Conservation (phyloP, 2,329 filamentous ascomycete species). For the Colletotrichum lindemuthianum region DNA sequence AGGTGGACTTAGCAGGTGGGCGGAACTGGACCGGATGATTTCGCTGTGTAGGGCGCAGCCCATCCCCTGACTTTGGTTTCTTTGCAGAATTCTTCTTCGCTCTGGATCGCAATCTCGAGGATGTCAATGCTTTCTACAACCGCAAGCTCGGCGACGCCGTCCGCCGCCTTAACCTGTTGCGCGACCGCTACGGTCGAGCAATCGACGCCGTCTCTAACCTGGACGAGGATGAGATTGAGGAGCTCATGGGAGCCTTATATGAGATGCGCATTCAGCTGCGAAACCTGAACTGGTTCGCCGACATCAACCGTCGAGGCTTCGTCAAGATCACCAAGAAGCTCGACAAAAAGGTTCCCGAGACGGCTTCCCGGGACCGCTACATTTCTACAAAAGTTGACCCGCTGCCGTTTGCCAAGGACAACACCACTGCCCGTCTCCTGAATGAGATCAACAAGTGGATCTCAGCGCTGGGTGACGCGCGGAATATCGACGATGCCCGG, state of each 20-base stretch:
- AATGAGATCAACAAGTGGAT: slow-evolving; percentile 89
- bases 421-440: slow-evolving; percentile 58
- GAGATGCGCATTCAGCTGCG: slow-evolving; percentile 88
- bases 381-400: slow-evolving; percentile 91
- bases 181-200: slow-evolving; percentile 85
- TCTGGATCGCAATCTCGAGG: slow-evolving; percentile 95
- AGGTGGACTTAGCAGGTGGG: slow-evolving; percentile 92
- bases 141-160: slow-evolving; percentile 90
- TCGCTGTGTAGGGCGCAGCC: slow-evolving; percentile 41
- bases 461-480: slow-evolving; percentile 80
- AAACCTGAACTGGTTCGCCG: slow-evolving; percentile 97
- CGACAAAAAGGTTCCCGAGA: slow-evolving; percentile 88
- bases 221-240: slow-evolving; percentile 89
- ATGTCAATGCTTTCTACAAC: slow-evolving; percentile 97
- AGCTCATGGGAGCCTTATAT: slow-evolving; percentile 88
- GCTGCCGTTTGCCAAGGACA: slow-evolving; percentile 84
- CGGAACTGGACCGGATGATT: slow-evolving; percentile 44
- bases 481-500: slow-evolving; percentile 77
- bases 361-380: slow-evolving; percentile 84
- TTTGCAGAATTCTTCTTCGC: slow-evolving; percentile 92
- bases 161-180: slow-evolving; percentile 84
- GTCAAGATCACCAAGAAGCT: slow-evolving; percentile 99
- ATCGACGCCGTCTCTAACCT: slow-evolving; percentile 76
- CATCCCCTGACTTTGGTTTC: slow-evolving; percentile 47
- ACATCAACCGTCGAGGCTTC: slow-evolving; percentile 94